phyloP scores from a whole-genome alignment of 768 basidiomycete species.

The Phanerochaete carnosa region DNA sequence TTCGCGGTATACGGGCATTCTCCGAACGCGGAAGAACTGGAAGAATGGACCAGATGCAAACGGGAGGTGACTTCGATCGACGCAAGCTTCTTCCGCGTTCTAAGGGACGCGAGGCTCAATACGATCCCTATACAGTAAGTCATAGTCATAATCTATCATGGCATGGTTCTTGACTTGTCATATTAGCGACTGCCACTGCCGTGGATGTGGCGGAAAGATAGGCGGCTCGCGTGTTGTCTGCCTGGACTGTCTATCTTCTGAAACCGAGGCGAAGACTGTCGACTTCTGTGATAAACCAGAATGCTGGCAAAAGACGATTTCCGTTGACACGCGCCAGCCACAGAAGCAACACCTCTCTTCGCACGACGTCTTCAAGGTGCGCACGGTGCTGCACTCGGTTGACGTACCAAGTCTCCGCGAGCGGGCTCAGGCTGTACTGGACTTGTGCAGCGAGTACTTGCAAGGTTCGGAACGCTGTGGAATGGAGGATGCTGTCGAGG shows the following conservation, averaged over 20 bases:
- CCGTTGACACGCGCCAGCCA: constrained; percentile 8
- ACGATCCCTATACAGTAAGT: constrained; percentile 21
- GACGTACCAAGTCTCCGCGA: constrained; percentile 18
- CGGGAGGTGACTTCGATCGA: constrained; percentile 23
- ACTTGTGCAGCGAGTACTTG: constrained; percentile 4
- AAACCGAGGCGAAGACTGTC: constrained; percentile 17
- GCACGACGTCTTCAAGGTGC: constrained; percentile 29
- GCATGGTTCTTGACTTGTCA: neutral
- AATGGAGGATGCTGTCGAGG: neutral
- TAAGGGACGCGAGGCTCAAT: constrained; percentile 15
- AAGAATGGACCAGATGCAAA: constrained; percentile 10
- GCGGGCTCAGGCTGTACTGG: constrained; percentile 20
- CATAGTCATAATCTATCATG: neutral
- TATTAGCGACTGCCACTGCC: constrained; percentile 20
- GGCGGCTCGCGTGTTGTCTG: constrained; percentile 29
- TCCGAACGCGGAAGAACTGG: constrained; percentile 15
- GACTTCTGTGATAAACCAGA: constrained; percentile 27
- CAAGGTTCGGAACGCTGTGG: constrained; percentile 4
- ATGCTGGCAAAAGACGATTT: constrained; percentile 19
- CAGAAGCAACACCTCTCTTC: constrained; percentile 23
- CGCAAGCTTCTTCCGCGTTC: constrained; percentile 21
- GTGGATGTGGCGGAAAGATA: constrained; percentile 22
- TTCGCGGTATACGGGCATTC: constrained; percentile 16
- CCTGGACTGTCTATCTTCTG: constrained; percentile 25
- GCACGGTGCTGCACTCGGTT: constrained; percentile 16